Percentiles rank a stretch among this genome's conserved stretches.
These are phyloP conservation scores for Ogataea paradorogensis DNA, from an alignment of 805 yeast genomes.

Conservation along the genomic window DNA sequence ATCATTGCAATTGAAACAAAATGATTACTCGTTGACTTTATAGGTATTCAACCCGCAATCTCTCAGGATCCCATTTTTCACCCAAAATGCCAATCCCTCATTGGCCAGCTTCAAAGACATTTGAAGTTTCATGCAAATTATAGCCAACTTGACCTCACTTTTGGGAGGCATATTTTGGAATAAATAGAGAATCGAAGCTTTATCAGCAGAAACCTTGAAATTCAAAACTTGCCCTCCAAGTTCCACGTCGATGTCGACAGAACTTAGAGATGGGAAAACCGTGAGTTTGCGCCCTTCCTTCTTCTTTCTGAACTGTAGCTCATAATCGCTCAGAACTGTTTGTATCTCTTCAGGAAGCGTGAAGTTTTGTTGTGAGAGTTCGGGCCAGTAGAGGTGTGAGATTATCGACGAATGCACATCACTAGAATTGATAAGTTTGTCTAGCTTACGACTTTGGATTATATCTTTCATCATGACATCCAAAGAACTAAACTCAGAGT, in stretches of 20 bases:
- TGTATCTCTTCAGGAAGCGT: slow-evolving; percentile 47
- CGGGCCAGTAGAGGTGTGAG: slow-evolving; percentile 83
- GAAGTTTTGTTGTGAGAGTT: slow-evolving; percentile 42
- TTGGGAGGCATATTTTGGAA: slow-evolving; percentile 25
- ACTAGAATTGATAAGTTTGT: slow-evolving; percentile 32
- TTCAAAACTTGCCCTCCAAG: slow-evolving; percentile 39
- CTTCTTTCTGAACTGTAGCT: slow-evolving; percentile 36
- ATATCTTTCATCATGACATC: slow-evolving; percentile 86
- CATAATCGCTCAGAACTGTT: slow-evolving; percentile 41
- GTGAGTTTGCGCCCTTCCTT: slow-evolving; percentile 60
- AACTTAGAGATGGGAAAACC: slow-evolving; percentile 58
- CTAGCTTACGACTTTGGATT: slow-evolving; percentile 49
- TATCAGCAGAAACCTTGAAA: slow-evolving; percentile 61
- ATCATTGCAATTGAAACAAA: slow-evolving; percentile 24
- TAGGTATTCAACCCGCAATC: slow-evolving; percentile 38
- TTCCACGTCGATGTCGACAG: slow-evolving; percentile 56
- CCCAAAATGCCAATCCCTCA: slow-evolving; percentile 59
- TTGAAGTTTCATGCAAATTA: slow-evolving; percentile 36
- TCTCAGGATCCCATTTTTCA: slow-evolving; percentile 49
- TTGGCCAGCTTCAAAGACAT: slow-evolving; percentile 42
- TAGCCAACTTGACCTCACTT: slow-evolving; percentile 28
- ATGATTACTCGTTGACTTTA: slow-evolving; percentile 38
- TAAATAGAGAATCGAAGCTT: slow-evolving; percentile 53
- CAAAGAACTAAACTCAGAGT: slow-evolving; percentile 58
- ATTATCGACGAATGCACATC: slow-evolving; percentile 57